Conservation (phyloP, 805 yeast genomes). For the Lachancea cidri region DNA sequence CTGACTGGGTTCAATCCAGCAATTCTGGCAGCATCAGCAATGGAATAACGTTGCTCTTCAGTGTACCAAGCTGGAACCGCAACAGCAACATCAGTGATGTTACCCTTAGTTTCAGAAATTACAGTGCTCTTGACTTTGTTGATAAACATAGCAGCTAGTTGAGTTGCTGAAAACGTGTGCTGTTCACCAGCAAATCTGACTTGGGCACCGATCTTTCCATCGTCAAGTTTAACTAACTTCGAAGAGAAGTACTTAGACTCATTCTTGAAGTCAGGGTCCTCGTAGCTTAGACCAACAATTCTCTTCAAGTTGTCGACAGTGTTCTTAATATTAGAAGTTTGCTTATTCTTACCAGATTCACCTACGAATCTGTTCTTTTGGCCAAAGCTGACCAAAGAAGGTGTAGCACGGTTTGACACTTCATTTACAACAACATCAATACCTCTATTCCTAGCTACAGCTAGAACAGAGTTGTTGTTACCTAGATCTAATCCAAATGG, state of each 20-base stretch:
- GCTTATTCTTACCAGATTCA: slow-evolving; percentile 93
- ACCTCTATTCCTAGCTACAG: slow-evolving; percentile 97
- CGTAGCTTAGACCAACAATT: slow-evolving; percentile 70
- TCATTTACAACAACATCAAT: slow-evolving; percentile 97
- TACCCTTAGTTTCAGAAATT: slow-evolving; percentile 68
- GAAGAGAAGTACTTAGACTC: slow-evolving; percentile 75
- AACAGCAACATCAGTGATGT: slow-evolving; percentile 80
- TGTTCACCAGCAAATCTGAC: slow-evolving; percentile 80
- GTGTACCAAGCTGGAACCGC: slow-evolving; percentile 98
- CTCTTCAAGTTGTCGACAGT: slow-evolving; percentile 94
- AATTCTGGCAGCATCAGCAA: slow-evolving; percentile 89
- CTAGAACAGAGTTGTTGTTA: slow-evolving; percentile 87
- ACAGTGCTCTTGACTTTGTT: slow-evolving; percentile 83
- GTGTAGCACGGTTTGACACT: slow-evolving; percentile 96
- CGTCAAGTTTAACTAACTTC: slow-evolving; percentile 60
- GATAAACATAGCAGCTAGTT: slow-evolving; percentile 91
- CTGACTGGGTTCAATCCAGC: slow-evolving; percentile 98
- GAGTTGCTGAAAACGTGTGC: slow-evolving; percentile 77
- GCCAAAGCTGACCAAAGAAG: slow-evolving; percentile 89
- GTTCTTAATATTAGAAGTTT: slow-evolving; percentile 92
- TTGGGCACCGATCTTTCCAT: slow-evolving; percentile 77
- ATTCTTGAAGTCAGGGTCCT: slow-evolving; percentile 68
- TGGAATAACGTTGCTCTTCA: slow-evolving; percentile 94
- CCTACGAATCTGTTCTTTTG: slow-evolving; percentile 85
- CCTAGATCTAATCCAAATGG: slow-evolving; percentile 99